Conservation (phyloP, 441 rosid species). For the Erodium moschatum region DNA sequence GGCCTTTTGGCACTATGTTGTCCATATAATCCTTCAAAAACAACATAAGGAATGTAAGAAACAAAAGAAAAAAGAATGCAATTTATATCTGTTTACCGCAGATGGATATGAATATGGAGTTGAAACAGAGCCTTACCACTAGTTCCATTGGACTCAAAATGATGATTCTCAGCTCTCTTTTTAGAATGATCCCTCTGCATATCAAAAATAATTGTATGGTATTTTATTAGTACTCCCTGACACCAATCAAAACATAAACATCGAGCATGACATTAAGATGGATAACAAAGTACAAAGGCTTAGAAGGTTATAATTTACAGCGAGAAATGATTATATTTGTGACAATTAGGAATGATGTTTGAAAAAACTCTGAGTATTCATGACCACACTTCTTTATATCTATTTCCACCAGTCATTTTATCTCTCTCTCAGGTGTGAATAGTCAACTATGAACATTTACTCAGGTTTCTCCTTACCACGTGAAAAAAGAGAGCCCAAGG, state of each 20-base stretch:
- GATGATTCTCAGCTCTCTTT: slow-evolving; percentile 70
- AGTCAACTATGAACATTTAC: neutral
- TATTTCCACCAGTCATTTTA: too few species aligned
- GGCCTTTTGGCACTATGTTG: slow-evolving; percentile 69
- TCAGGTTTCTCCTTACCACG: neutral
- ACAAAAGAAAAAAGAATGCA: slow-evolving; percentile 10
- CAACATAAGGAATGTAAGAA: slow-evolving; percentile 21
- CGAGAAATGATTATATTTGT: neutral
- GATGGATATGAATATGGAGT: slow-evolving; percentile 15
- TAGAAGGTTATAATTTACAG: neutral
- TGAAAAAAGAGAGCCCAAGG: neutral
- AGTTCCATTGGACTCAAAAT: slow-evolving; percentile 72
- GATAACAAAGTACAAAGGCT: neutral
- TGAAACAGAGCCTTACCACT: slow-evolving; percentile 35
- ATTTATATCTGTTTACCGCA: slow-evolving; percentile 4
- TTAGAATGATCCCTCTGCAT: slow-evolving; percentile 68
- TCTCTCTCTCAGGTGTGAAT: neutral
- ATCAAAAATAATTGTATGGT: slow-evolving; percentile 16
- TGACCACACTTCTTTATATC: too few species aligned
- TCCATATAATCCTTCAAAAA: slow-evolving; percentile 56
- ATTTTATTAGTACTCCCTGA: slow-evolving; percentile 5
- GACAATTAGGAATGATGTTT: neutral
- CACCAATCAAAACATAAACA: slow-evolving; percentile 1
- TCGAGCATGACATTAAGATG: neutral
- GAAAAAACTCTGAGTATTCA: too few species aligned